Conservation (phyloP, 2,329 filamentous ascomycete species). For the Cladosporium sp. region DNA sequence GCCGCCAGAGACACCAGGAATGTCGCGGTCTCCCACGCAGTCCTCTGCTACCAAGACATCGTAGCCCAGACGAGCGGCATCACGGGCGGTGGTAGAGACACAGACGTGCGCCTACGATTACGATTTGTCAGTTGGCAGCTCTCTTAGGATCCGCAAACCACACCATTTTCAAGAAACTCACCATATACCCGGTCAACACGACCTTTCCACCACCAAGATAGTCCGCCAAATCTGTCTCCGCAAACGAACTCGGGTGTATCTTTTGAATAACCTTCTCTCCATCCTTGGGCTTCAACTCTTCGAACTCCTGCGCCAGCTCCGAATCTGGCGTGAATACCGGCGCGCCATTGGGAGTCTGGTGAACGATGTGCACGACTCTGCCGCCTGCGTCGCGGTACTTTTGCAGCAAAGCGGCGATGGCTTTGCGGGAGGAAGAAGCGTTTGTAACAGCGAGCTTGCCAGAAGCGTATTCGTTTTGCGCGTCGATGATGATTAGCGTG, state of each 20-base stretch:
- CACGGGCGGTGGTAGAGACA: conserved; percentile 59
- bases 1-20: conserved; percentile 57
- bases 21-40: conserved; percentile 62
- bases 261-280: conserved; percentile 59
- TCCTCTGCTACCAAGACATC: conserved; percentile 61
- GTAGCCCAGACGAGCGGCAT: conserved; percentile 58
- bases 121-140: not conserved
- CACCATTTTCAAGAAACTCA: conserved; percentile 13
- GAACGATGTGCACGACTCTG: conserved; percentile 59
- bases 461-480: conserved; percentile 64
- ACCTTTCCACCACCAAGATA: conserved; percentile 57
- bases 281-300: conserved; percentile 51
- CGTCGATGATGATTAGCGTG: conserved; percentile 64
- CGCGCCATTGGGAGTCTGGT: conserved; percentile 56
- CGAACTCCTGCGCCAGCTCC: conserved; percentile 56
- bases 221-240: conserved; percentile 55
- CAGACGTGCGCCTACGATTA: conserved; percentile 57
- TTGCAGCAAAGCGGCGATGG: conserved; percentile 54
- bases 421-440: conserved; percentile 50
- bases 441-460: conserved; percentile 56
- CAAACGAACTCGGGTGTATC: conserved; percentile 56
- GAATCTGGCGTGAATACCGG: conserved; percentile 64
- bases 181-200: conserved; percentile 59
- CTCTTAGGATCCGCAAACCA: not conserved
- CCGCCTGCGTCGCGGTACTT: conserved; percentile 55